Conservation (phyloP, 257 asterid species). For the Paulownia fortunei region DNA sequence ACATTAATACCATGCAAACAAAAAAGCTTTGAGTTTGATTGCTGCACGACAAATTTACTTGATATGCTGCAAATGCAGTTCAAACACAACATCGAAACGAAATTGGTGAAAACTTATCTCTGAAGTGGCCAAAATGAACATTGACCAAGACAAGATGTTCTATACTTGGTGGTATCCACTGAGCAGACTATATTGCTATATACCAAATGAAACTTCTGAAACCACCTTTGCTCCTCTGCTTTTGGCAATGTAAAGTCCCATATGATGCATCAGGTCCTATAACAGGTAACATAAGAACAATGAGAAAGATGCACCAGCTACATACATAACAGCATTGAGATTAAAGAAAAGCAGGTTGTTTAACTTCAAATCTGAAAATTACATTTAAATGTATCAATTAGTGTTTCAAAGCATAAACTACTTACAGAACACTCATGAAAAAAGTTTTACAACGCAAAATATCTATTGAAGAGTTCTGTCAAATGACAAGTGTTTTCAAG, state of each 20-base stretch:
- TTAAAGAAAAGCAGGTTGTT: background rate
- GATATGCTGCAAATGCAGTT: slow-evolving; percentile 18
- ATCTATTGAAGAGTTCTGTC: background rate
- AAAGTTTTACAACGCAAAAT: background rate
- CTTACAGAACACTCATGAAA: background rate
- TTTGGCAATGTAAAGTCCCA: slow-evolving; percentile 86
- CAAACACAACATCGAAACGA: slow-evolving; percentile 3
- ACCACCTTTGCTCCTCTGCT: slow-evolving; percentile 90
- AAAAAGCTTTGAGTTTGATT: background rate
- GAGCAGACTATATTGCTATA: slow-evolving; percentile 21
- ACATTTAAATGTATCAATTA: background rate
- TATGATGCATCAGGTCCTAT: slow-evolving; percentile 84
- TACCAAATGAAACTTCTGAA: slow-evolving; percentile 58
- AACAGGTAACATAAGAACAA: slow-evolving; percentile 17
- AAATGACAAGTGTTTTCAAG: background rate
- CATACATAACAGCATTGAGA: background rate
- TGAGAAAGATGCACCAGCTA: slow-evolving; percentile 15
- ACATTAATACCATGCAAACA: slow-evolving; percentile 7
- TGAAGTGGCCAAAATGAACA: background rate
- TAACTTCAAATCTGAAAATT: background rate
- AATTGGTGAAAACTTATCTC: background rate
- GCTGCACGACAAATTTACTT: background rate
- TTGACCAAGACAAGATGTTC: background rate
- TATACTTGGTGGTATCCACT: background rate
- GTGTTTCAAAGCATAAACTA: background rate